A percentile compares a stretch with the other conserved stretches of the same genome.
Evolutionary conservation across 2,329 filamentous ascomycete genomes (phyloP).

Genomic region (Pestalotiopsis sp.): DNA sequence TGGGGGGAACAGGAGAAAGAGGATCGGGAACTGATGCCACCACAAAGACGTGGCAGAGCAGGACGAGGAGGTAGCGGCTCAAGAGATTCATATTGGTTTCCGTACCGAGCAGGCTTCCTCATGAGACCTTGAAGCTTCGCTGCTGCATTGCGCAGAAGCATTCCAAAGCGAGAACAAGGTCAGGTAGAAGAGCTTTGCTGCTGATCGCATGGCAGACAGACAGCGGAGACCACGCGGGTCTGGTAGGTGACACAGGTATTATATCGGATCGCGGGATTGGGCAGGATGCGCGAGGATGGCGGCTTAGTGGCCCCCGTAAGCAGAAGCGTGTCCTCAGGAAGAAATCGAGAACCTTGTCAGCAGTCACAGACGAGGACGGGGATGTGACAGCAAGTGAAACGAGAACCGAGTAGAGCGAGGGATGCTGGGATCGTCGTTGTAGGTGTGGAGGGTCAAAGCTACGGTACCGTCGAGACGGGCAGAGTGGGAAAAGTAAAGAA

Average conservation of each 20-base stretch:
- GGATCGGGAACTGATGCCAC: neutral
- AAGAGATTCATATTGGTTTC: slow-evolving; percentile 25
- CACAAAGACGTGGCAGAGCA: slow-evolving; percentile 23
- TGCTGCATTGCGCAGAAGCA: slow-evolving; percentile 48
- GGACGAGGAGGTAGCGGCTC: slow-evolving; percentile 21
- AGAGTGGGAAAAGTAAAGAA: neutral
- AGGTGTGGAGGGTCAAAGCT: slow-evolving; percentile 6
- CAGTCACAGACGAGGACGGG: slow-evolving; percentile 6
- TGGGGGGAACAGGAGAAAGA: slow-evolving; percentile 5
- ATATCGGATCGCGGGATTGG: slow-evolving; percentile 6
- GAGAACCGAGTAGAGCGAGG: slow-evolving; percentile 4
- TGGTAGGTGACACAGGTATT: neutral
- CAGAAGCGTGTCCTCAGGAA: slow-evolving; percentile 1
- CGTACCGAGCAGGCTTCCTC: slow-evolving; percentile 57
- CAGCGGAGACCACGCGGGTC: neutral
- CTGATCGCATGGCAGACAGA: slow-evolving; percentile 50
- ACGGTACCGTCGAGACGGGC: neutral
- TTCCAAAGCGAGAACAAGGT: slow-evolving; percentile 60
- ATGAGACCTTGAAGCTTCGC: slow-evolving; percentile 34
- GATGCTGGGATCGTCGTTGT: neutral
- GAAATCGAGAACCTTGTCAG: neutral
- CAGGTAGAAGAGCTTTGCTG: slow-evolving; percentile 57
- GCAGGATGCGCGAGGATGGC: slow-evolving; percentile 5
- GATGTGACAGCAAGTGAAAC: slow-evolving; percentile 15
- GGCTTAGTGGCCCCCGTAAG: neutral